phyloP scores from a whole-genome alignment of 345 rosid species.

The Eucalyptus regnans region DNA sequence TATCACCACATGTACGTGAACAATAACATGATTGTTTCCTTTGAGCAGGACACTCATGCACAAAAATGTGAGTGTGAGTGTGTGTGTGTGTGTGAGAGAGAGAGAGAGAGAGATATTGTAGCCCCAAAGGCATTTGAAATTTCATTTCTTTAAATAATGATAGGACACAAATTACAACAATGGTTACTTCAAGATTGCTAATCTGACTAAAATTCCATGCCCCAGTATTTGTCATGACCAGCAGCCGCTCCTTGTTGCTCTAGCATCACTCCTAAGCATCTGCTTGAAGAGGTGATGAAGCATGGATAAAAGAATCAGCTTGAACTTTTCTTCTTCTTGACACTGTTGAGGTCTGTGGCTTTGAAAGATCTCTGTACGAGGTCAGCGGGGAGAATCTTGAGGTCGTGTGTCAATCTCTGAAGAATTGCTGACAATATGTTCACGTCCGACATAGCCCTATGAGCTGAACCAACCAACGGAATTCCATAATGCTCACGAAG shows the following conservation, averaged over 20 bases:
- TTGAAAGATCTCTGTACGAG: constrained; percentile 36
- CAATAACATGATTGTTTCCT: neutral
- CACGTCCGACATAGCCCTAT: constrained; percentile 86
- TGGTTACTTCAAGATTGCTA: neutral
- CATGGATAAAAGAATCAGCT: neutral
- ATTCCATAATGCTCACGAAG: constrained; percentile 32
- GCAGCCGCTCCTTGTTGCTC: neutral
- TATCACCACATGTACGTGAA: neutral
- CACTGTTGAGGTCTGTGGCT: constrained; percentile 13
- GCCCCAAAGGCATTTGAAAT: neutral
- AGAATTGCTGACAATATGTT: constrained; percentile 41
- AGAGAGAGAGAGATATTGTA: neutral
- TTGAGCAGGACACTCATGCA: neutral
- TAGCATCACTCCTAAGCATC: neutral
- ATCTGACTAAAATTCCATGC: neutral
- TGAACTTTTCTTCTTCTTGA: constrained; percentile 30
- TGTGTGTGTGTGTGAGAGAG: neutral
- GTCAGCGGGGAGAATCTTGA: constrained; percentile 40
- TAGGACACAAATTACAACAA: neutral
- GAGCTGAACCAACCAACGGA: constrained; percentile 46
- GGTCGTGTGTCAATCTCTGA: constrained; percentile 51
- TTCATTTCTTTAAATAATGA: neutral
- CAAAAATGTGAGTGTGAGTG: accelerated
- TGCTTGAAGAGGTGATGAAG: neutral
- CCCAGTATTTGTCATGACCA: neutral